Conservation (phyloP, 208 protist genomes). For the Crithidia thermophila region DNA sequence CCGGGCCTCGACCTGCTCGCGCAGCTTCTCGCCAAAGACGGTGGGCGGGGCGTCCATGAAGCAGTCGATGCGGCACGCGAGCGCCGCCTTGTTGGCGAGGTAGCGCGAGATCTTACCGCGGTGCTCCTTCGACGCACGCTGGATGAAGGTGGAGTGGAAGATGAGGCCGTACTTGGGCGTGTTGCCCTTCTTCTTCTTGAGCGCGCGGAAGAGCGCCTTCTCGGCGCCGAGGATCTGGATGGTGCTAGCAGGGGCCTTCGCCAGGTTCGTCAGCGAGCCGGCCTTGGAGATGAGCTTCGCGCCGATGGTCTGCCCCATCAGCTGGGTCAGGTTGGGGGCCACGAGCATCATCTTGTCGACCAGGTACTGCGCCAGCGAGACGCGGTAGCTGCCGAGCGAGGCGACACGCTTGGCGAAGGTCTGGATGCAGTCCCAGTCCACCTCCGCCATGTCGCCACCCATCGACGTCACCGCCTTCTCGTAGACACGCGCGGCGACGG, state of each 20-base stretch:
- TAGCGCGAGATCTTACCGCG: slow-evolving; percentile 98
- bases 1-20: slow-evolving; percentile 98
- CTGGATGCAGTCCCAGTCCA: slow-evolving; percentile 97
- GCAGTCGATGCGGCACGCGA: slow-evolving; percentile 98
- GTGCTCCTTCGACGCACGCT: slow-evolving; percentile 97
- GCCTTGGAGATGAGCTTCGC: slow-evolving; percentile 99
- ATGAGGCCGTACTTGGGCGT: slow-evolving; percentile 99
- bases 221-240: slow-evolving; percentile 99
- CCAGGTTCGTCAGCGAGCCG: slow-evolving; percentile 97
- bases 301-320: slow-evolving; percentile 99
- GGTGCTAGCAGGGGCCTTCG: slow-evolving; percentile 99
- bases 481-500: slow-evolving; percentile 83
- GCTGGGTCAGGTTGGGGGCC: slow-evolving; percentile 97
- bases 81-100: slow-evolving; percentile 98
- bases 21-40: slow-evolving; percentile 96
- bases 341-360: slow-evolving; percentile 96
- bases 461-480: slow-evolving; percentile 96
- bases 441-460: slow-evolving; percentile 96
- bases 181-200: slow-evolving; percentile 98
- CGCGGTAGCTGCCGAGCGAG: slow-evolving; percentile 93
- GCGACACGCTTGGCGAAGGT: slow-evolving; percentile 95
- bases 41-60: slow-evolving; percentile 92
- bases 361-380: slow-evolving; percentile 95
- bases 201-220: slow-evolving; percentile 99
- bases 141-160: slow-evolving; percentile 98